These are phyloP conservation scores for Fusarium nematophilum DNA, from an alignment of 2,329 filamentous ascomycete species.

Conservation along the genomic window DNA sequence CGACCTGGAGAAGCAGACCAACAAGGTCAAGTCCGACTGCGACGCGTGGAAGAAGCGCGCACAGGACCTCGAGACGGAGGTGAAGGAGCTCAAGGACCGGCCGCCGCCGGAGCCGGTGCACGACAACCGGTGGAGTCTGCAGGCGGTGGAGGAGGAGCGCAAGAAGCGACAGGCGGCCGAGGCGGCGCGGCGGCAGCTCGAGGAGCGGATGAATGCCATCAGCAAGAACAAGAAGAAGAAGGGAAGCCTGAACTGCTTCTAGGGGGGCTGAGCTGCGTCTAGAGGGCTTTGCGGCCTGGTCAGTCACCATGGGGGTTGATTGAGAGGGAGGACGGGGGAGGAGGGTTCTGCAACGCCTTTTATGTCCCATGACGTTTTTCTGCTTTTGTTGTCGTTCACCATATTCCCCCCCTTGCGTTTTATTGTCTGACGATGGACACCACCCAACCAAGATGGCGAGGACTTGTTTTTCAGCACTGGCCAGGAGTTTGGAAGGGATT, in stretches of 20 bases:
- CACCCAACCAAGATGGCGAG: constrained; percentile 32
- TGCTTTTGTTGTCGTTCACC: constrained; percentile 37
- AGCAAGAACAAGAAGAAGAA: constrained; percentile 95
- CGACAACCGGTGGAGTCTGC: constrained; percentile 76
- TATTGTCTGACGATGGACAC: constrained; percentile 28
- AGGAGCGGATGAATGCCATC: constrained; percentile 93
- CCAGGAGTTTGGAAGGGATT: constrained; percentile 47
- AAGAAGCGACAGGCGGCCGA: constrained; percentile 93
- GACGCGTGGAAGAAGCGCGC: constrained; percentile 93
- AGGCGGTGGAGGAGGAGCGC: constrained; percentile 95
- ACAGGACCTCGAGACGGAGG: constrained; percentile 77
- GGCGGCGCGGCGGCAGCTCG: constrained; percentile 85
- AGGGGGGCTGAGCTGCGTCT: constrained; percentile 52
- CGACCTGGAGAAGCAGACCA: constrained; percentile 90
- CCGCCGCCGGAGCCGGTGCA: constrained; percentile 58
- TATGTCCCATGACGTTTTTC: constrained; percentile 42
- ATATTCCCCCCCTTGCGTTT: constrained; percentile 43
- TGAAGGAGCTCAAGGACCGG: constrained; percentile 70
- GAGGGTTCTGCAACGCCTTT: constrained; percentile 32
- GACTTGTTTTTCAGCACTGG: constrained; percentile 43
- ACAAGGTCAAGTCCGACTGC: constrained; percentile 90
- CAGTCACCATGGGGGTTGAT: constrained; percentile 24
- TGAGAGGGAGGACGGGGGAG: constrained; percentile 7
- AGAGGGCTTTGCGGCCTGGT: constrained; percentile 16
- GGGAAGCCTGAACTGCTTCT: constrained; percentile 97